These are phyloP conservation scores for Cajanus cajan DNA, from an alignment of 306 rosid species.

Conservation along the genomic window DNA sequence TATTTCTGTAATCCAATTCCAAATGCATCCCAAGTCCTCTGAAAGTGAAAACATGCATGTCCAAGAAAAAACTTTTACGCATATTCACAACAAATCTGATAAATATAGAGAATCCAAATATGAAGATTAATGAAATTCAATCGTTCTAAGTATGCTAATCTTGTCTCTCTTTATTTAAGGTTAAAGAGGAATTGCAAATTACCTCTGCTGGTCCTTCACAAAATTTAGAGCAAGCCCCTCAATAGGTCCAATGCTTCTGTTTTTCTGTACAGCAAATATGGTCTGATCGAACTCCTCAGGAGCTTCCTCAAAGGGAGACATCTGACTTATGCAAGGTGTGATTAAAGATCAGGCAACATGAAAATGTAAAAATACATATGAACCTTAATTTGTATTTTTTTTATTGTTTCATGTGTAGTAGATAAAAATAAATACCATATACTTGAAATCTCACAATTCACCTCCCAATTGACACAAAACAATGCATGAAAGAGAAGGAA, in stretches of 20 bases:
- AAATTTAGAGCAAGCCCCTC: constrained; percentile 69
- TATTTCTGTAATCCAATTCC: not conserved
- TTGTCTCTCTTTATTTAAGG: not conserved
- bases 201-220: constrained; percentile 87
- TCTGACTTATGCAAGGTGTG: constrained; percentile 42
- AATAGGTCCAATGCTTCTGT: constrained; percentile 59
- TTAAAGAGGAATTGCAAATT: constrained; percentile 9
- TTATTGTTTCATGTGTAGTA: not conserved
- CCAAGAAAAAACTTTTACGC: not conserved
- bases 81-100: constrained; percentile 1
- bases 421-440: not conserved
- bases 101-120: not conserved
- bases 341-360: constrained; percentile 24
- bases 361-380: constrained; percentile 5
- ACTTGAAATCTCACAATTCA: constrained; percentile 5
- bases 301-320: constrained; percentile 78
- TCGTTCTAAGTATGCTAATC: not conserved
- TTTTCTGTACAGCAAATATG: constrained; percentile 54
- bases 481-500: constrained; percentile 3
- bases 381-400: not conserved
- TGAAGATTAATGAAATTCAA: not conserved
- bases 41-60: not conserved
- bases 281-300: constrained; percentile 98
- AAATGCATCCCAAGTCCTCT: not conserved
- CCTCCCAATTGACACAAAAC: not conserved